These are phyloP conservation scores for Raphanus raphanistrum DNA, from an alignment of 345 rosid species.

Conservation along the genomic window DNA sequence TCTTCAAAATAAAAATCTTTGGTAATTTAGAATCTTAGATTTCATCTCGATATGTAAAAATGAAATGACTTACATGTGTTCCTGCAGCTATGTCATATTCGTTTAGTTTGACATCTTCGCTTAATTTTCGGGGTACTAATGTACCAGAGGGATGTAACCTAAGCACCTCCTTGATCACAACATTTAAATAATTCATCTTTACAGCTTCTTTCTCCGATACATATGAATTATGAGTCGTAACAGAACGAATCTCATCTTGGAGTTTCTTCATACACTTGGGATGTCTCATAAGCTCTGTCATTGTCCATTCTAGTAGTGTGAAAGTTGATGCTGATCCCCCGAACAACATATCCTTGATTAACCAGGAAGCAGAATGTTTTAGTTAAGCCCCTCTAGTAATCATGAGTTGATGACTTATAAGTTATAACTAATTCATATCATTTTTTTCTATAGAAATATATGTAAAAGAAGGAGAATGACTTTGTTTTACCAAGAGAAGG, in stretches of 20 bases:
- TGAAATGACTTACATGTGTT: too few species aligned
- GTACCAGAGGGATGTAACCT: neutral
- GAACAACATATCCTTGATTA: neutral
- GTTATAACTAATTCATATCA: neutral
- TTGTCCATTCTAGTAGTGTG: neutral
- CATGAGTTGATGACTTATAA: too few species aligned
- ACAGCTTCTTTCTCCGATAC: neutral
- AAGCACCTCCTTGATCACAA: neutral
- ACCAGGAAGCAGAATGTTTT: neutral
- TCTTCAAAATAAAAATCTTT: too few species aligned
- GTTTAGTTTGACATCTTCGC: neutral
- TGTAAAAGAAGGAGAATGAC: neutral
- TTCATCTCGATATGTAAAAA: too few species aligned
- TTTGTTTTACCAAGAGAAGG: neutral
- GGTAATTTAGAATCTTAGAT: too few species aligned
- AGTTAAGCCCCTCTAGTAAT: neutral
- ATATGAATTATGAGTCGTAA: neutral
- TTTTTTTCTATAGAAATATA: neutral
- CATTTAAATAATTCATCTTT: neutral
- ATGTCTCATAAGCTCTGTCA: constrained; percentile 14
- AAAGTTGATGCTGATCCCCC: constrained; percentile 12
- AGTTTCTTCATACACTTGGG: constrained; percentile 17
- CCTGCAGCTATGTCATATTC: neutral
- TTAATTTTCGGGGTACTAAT: neutral
- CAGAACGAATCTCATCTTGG: neutral